phyloP scores from a whole-genome alignment of 148 eudicot genomes.

The Rhododendron griersonianum region DNA sequence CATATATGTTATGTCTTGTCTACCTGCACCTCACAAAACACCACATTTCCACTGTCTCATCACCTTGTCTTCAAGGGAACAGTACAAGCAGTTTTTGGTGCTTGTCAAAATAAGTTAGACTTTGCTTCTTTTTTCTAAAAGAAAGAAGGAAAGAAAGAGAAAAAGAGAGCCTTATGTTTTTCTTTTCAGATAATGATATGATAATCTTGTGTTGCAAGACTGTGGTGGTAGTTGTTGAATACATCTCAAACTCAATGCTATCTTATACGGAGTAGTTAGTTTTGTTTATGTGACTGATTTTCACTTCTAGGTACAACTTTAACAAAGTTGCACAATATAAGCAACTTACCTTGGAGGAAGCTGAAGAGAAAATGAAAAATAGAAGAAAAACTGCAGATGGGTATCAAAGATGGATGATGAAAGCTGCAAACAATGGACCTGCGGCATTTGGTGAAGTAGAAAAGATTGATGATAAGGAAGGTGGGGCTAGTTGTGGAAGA shows the following conservation, averaged over 20 bases:
- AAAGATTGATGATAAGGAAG: conserved; percentile 49
- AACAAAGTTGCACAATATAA: conserved; percentile 95
- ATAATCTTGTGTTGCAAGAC: neutral
- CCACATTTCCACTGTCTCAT: neutral
- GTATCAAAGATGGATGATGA: conserved; percentile 97
- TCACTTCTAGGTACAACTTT: conserved; percentile 72
- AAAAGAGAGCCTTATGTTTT: neutral
- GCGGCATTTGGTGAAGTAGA: conserved; percentile 76
- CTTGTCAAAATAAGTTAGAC: neutral
- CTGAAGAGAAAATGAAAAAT: conserved; percentile 95
- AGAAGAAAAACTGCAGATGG: conserved; percentile 93
- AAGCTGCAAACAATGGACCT: conserved; percentile 86
- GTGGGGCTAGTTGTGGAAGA: conserved; percentile 47
- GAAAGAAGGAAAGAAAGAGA: neutral
- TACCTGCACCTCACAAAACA: neutral
- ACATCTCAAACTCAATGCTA: neutral
- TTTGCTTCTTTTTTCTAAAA: neutral
- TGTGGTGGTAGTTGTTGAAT: neutral
- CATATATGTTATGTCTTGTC: neutral
- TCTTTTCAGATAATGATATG: neutral
- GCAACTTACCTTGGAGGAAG: conserved; percentile 96
- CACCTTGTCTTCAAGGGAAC: neutral
- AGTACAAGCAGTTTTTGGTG: neutral
- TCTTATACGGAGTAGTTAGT: neutral
- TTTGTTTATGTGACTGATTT: neutral